These are phyloP conservation scores for Chytriomyces confervae DNA, from an alignment of 192 early-diverging fungal genomes.

Conservation along the genomic window DNA sequence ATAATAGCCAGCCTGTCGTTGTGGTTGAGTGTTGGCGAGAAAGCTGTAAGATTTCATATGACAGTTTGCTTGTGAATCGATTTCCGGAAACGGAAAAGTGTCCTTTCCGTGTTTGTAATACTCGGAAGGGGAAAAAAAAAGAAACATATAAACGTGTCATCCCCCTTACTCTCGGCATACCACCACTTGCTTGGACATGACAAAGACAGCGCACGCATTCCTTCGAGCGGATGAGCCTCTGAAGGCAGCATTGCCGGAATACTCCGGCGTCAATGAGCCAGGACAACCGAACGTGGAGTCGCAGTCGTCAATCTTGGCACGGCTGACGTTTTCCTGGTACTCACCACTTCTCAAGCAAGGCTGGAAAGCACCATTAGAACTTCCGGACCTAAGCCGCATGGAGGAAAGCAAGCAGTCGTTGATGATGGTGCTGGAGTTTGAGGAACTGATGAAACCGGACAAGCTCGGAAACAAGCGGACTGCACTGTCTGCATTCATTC, in stretches of 20 bases:
- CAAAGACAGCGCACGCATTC: no score
- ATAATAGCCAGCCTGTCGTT: no score
- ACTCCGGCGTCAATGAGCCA: constrained; percentile 4
- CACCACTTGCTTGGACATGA: no score
- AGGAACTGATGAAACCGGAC: background rate
- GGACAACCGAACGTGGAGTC: constrained; percentile 7
- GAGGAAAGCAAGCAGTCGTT: constrained; percentile 38
- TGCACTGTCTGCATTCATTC: constrained; percentile 7
- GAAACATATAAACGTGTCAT: no score
- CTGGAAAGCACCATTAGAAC: constrained; percentile 59
- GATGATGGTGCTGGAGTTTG: constrained; percentile 23
- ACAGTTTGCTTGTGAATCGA: no score
- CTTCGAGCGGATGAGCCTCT: no score
- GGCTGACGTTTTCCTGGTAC: constrained; percentile 43
- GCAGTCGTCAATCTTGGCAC: constrained; percentile 10
- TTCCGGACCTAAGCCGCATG: constrained; percentile 34
- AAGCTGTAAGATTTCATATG: no score
- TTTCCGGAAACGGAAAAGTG: no score
- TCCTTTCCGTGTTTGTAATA: no score
- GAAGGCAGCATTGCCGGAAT: background rate
- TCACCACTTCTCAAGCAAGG: constrained; percentile 63
- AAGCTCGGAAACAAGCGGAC: background rate
- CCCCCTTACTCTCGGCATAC: no score
- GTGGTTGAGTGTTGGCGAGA: no score
- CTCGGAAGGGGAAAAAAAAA: no score